These are phyloP conservation scores for Seminavis robusta DNA, from an alignment of 108 stramenopile genomes.

Conservation along the genomic window DNA sequence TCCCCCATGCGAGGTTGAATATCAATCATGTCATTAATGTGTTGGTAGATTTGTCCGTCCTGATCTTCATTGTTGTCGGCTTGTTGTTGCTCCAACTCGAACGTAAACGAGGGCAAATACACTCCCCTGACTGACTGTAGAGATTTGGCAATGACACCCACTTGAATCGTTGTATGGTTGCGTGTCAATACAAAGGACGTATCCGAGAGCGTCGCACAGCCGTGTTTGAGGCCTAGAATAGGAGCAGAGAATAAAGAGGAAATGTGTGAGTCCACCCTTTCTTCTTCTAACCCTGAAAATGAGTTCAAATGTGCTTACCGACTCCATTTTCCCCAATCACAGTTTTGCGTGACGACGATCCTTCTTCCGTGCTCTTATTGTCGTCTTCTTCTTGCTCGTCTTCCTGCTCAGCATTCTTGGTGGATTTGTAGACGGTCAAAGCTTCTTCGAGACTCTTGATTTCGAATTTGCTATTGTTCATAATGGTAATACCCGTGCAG, in stretches of 20 bases:
- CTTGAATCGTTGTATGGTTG: constrained; percentile 8
- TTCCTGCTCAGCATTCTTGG: constrained; percentile 47
- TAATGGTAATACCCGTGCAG: background rate
- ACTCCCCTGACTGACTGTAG: constrained; percentile 43
- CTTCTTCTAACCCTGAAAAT: too few relatives aligned
- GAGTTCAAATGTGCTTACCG: too few relatives aligned
- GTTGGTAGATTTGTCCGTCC: too few relatives aligned
- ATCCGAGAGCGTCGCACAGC: constrained; percentile 49
- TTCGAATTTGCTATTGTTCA: constrained; percentile 12
- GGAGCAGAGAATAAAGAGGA: too few relatives aligned
- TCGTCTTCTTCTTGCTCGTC: background rate
- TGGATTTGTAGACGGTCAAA: constrained; percentile 58
- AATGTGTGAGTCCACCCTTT: too few relatives aligned
- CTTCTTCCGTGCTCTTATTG: too few relatives aligned
- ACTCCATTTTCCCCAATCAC: constrained; percentile 75
- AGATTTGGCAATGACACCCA: constrained; percentile 48
- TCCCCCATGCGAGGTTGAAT: constrained; percentile 34
- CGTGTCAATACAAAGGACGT: constrained; percentile 47
- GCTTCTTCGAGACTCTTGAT: constrained; percentile 42
- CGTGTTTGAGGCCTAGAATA: constrained; percentile 80
- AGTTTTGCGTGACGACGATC: too few relatives aligned
- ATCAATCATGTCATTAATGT: too few relatives aligned
- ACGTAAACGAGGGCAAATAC: constrained; percentile 23
- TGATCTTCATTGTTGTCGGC: too few relatives aligned
- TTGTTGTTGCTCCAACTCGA: constrained; percentile 1